Evolutionary conservation across 495 filamentous ascomycete species (phyloP), one percentile per base, ranked within the genome.

Genomic region (Penicillium herquei): DNA sequence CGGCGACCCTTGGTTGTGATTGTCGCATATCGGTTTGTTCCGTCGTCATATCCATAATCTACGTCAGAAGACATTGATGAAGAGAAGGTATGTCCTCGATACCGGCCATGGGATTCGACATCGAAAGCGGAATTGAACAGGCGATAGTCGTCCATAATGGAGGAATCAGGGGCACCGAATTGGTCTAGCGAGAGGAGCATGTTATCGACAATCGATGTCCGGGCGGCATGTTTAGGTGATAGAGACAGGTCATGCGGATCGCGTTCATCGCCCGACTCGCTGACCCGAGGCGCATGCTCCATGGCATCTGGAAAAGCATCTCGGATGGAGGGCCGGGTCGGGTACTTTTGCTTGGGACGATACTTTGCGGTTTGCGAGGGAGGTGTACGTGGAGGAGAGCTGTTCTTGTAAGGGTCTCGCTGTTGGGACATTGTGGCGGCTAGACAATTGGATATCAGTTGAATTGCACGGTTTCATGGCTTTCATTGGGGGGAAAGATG

Each of bases 171-270:
- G 54, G 82, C 74, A 16, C 80, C 82, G 65, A 91, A 82, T 73
- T 90, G 87, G 70, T 95, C 91, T 54, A 97, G 82, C 14, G 92
- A 96, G 32, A 92, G 80, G 11, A 97, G 82, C 84, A 97, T 91
- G 64, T 96, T 92, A 69, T 92, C 89, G 41, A 97, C 88, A 44
- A 97, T 84, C 18, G 92, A 96, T 60, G 91, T 89, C 47, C 92
- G 84, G 30, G 86, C 86, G 57, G 87, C 84, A 66, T 91, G 86
- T 52, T 86, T 78, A 46, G 87, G 78, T 7, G 87, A 84, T 48
- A 96, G 75, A 33, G 90, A 91, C 47, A 96, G 77, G 70, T 96
- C 92, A 75, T 96, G 92, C 26, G 92, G 93, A 67, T 96, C 91
- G 46, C 87, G 82, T 51, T 78, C 75, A 47, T 81, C 75, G 30